Conservation (phyloP, 2,329 filamentous ascomycete species). For the Fusarium sp. region DNA sequence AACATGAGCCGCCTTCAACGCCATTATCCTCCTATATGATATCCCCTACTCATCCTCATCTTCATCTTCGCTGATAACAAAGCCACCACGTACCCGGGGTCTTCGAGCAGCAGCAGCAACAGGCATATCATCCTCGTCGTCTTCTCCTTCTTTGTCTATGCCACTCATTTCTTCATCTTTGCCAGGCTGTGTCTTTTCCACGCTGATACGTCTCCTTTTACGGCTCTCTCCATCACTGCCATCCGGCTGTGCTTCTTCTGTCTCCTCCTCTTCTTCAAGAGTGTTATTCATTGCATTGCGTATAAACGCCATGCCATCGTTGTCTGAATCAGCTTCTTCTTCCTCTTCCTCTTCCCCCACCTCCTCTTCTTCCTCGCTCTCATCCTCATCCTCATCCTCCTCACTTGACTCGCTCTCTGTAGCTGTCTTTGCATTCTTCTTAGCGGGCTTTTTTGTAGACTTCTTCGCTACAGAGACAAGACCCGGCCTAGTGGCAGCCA, state of each 20-base stretch:
- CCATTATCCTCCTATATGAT: constrained; percentile 13
- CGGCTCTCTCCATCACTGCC: constrained; percentile 53
- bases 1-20: constrained; percentile 23
- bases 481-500: background rate
- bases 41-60: constrained; percentile 56
- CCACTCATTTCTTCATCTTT: constrained; percentile 43
- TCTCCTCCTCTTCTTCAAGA: constrained; percentile 39
- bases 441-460: constrained; percentile 28
- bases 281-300: constrained; percentile 45
- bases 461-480: constrained; percentile 39
- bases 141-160: constrained; percentile 48
- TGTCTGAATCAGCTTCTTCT: constrained; percentile 33
- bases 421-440: constrained; percentile 46
- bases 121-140: constrained; percentile 52
- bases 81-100: constrained; percentile 64
- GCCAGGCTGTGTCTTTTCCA: constrained; percentile 20
- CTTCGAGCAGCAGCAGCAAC: constrained; percentile 53
- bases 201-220: constrained; percentile 56
- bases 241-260: constrained; percentile 50
- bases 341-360: background rate
- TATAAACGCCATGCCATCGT: constrained; percentile 43
- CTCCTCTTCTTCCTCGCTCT: background rate
- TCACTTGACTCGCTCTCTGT: constrained; percentile 2
- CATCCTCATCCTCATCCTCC: constrained; percentile 16
- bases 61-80: constrained; percentile 72